Evolutionary conservation across 768 basidiomycete species (phyloP), one percentile per base, ranked within the genome.

Genomic region (Leccinum obscurum): DNA sequence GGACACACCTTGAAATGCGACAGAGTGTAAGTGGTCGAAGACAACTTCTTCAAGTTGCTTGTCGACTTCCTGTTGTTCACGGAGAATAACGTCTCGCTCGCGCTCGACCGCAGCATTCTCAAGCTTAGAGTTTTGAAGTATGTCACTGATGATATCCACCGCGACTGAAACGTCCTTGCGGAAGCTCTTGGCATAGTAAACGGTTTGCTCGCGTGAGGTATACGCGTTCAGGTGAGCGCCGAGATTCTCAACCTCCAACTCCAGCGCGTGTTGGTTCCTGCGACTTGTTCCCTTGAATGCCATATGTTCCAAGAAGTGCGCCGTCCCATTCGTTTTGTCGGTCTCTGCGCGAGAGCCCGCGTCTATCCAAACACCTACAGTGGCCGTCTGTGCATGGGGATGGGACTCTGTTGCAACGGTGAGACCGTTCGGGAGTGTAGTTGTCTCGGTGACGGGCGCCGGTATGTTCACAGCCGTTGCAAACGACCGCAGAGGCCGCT

Each of bases 321-420:
- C 97, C 10, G 94, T 95, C 55, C 97, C 97, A 67, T 90, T 95
- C 41, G 93, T 96, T 77, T 86, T 85, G 78, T 93, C 89, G 52
- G 91, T 96, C 84, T 99, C 97, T 60, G 95, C 95, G 58, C 97
- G 86, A 64, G 93, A 95, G 64, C 97, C 97, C 60, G 97, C 96
- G 74, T 98, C 96, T 69, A 99, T 96, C 95, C 95, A 99, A 61
- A 98, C 90, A 63, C 97, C 97, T 37, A 98, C 94, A n/a, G 96
- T 99, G 7, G 95, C 95, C 0, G 97, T 98, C 77, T 95, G 91
- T 4, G 93, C 89, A 73, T 92, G 89, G 5, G 92, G 83, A 62
- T 94, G 91, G 8, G 90, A 78, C 76, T 96, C 94, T 2, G 95
- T 96, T 53, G 95, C 95, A 65, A 99, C 88, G 13, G 94, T 96